Percentiles rank a stretch among this genome's conserved stretches.
Conservation (phyloP, 2,329 filamentous ascomycete genomes). For the Trichoderma afroharzianum region DNA sequence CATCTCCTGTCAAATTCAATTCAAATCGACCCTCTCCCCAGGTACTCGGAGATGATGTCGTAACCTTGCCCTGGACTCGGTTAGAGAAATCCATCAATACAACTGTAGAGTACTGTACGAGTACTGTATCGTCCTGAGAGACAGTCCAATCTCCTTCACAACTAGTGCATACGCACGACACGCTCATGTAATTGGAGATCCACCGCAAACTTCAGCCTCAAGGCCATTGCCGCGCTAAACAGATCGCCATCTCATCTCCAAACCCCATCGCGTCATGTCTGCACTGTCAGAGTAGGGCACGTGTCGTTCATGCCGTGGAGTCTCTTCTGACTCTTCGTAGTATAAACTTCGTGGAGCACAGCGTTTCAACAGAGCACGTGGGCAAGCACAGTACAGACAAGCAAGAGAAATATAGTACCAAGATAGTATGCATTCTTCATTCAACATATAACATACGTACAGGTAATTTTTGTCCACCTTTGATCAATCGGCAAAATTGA, state of each 20-base stretch:
- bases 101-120: neutral
- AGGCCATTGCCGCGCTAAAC: neutral
- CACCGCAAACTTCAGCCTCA: neutral
- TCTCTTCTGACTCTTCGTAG: neutral
- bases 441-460: neutral
- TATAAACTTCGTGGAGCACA: neutral
- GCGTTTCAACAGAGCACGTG: neutral
- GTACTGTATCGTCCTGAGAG: neutral
- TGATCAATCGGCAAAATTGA: neutral
- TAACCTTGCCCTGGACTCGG: neutral
- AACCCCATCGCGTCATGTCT: neutral
- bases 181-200: neutral
- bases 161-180: neutral
- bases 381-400: neutral
- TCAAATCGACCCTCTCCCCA: neutral
- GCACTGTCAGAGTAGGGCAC: neutral
- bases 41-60: neutral
- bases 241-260: constrained; percentile 10
- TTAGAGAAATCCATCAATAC: neutral
- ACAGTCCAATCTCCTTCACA: neutral
- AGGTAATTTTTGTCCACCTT: neutral
- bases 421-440: neutral
- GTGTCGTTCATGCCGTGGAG: neutral
- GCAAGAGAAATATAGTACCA: neutral
- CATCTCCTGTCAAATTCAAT: neutral